phyloP scores from a whole-genome alignment of 179 eudicot species.

The Dionaea muscipula region DNA sequence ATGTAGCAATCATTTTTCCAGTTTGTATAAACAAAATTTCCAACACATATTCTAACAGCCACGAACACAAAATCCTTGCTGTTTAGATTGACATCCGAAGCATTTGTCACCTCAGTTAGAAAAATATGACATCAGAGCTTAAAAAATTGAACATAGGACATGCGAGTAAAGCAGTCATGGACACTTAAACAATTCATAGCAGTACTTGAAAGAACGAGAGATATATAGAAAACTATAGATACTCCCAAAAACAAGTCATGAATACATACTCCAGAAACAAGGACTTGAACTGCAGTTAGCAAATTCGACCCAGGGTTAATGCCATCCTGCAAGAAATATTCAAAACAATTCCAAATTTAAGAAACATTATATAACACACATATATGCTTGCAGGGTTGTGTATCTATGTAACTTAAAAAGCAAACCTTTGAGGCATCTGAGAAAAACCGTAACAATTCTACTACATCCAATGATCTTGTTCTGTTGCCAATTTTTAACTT shows the following conservation, averaged over 20 bases:
- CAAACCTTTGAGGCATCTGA: slow-evolving; percentile 70
- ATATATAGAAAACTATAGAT: not conserved
- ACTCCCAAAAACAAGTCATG: not conserved
- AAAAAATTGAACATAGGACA: not conserved
- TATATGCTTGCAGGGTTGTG: not conserved
- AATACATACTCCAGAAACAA: slow-evolving; percentile 80
- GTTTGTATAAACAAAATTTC: no score
- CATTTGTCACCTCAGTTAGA: no score
- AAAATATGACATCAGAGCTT: no score
- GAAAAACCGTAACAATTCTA: slow-evolving; percentile 60
- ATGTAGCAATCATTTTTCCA: no score
- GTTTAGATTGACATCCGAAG: no score
- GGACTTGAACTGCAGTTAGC: slow-evolving; percentile 73
- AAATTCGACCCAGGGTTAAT: slow-evolving; percentile 75
- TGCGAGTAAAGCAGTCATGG: not conserved
- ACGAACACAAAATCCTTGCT: no score
- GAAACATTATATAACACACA: not conserved
- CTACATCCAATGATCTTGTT: slow-evolving; percentile 73
- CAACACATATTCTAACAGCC: not conserved
- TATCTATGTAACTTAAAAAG: not conserved
- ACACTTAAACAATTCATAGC: not conserved
- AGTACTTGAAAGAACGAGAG: not conserved
- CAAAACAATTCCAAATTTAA: slow-evolving; percentile 7
- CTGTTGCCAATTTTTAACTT: slow-evolving; percentile 78
- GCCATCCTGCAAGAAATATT: slow-evolving; percentile 52